These are phyloP conservation scores for Mortierella hygrophila DNA, from an alignment of 192 early-diverging fungal genomes.

Conservation along the genomic window DNA sequence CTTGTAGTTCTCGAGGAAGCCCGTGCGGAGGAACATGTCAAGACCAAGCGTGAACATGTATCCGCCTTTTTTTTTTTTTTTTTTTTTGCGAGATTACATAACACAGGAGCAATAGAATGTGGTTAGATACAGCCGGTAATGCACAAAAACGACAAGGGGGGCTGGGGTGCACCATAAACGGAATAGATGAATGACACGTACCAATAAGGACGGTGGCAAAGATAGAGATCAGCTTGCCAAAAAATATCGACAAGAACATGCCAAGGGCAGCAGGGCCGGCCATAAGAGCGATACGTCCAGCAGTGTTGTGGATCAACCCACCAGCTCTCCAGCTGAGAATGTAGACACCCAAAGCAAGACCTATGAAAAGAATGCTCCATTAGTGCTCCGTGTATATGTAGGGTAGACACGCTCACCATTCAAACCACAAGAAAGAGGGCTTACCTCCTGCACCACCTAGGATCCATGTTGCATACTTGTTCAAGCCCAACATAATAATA, in stretches of 20 bases:
- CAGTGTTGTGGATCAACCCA: constrained; percentile 29
- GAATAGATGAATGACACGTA: background rate
- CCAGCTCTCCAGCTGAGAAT: constrained; percentile 29
- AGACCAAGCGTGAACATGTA: constrained; percentile 35
- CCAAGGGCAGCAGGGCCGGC: constrained; percentile 25
- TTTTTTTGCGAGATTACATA: background rate
- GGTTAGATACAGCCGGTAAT: too few relatives aligned
- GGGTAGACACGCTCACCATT: background rate
- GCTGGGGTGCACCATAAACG: too few relatives aligned
- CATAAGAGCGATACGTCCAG: constrained; percentile 25
- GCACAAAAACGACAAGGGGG: background rate
- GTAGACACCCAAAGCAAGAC: constrained; percentile 28
- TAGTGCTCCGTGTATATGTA: too few relatives aligned
- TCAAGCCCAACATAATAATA: constrained; percentile 14
- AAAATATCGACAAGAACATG: constrained; percentile 16
- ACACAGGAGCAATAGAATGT: background rate
- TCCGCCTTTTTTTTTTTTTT: constrained; percentile 10
- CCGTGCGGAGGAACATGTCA: constrained; percentile 36
- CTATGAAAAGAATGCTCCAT: background rate
- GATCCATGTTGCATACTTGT: constrained; percentile 21
- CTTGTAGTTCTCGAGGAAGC: constrained; percentile 37
- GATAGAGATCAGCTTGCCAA: constrained; percentile 17
- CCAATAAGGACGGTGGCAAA: constrained; percentile 32
- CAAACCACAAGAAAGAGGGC: background rate
- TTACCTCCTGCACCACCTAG: constrained; percentile 30